A percentile compares a stretch with the other conserved stretches of the same genome.
These are phyloP conservation scores for Exophiala sp. DNA, from an alignment of 2,329 filamentous ascomycete genomes.

Conservation along the genomic window DNA sequence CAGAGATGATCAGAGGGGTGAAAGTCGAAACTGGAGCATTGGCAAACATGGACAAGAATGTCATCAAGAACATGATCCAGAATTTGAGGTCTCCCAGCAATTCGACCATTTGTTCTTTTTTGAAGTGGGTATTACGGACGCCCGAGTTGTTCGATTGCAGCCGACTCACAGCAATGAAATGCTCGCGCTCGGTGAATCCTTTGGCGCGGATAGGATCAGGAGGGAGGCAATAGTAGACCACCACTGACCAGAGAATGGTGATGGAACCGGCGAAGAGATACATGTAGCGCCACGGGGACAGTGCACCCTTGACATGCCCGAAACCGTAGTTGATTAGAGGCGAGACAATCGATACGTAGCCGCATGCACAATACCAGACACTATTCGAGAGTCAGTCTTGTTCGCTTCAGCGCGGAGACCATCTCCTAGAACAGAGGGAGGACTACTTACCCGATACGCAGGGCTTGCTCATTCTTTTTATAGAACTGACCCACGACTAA, in stretches of 20 bases:
- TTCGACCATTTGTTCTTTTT: conserved; percentile 56
- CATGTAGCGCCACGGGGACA: conserved; percentile 66
- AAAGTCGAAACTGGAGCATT: conserved; percentile 66
- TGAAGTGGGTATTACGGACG: conserved; percentile 59
- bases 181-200: conserved; percentile 63
- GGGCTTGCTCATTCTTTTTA: conserved; percentile 61
- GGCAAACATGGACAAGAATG: conserved; percentile 65
- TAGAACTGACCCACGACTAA: conserved; percentile 60
- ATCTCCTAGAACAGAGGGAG: background rate
- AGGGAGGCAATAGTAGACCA: conserved; percentile 60
- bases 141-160: conserved; percentile 62
- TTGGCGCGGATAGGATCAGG: conserved; percentile 65
- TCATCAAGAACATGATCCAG: conserved; percentile 63
- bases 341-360: conserved; percentile 45
- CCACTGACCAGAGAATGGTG: conserved; percentile 56
- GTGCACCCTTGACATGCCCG: conserved; percentile 56
- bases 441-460: conserved; percentile 54
- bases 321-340: conserved; percentile 64
- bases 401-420: background rate
- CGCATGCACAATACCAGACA: conserved; percentile 32
- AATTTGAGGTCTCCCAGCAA: conserved; percentile 58
- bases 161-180: conserved; percentile 61
- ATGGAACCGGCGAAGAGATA: conserved; percentile 63
- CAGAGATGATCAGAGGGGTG: conserved; percentile 67
- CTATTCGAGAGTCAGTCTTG: conserved; percentile 13